Conservation (phyloP, 768 basidiomycete species). For the Suillus brevipes region DNA sequence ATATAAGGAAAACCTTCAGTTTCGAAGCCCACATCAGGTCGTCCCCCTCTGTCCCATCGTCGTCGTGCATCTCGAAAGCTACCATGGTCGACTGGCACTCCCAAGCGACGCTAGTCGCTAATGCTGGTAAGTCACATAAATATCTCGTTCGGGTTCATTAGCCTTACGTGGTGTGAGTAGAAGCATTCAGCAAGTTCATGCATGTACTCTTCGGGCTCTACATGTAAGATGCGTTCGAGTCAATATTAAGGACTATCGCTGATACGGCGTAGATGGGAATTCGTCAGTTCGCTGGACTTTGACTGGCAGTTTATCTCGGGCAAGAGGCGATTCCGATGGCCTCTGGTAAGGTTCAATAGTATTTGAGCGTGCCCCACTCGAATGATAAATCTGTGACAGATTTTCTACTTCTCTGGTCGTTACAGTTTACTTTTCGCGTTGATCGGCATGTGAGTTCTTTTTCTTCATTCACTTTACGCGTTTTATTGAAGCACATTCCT, state of each 20-base stretch:
- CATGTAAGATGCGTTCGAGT: conserved; percentile 41
- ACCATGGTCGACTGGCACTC: conserved; percentile 64
- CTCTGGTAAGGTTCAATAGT: conserved; percentile 47
- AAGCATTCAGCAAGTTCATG: conserved; percentile 51
- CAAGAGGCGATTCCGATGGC: conserved; percentile 63
- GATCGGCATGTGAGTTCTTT: conserved; percentile 60
- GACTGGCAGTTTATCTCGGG: conserved; percentile 64
- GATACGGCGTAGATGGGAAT: conserved; percentile 57
- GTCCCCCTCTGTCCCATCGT: background rate
- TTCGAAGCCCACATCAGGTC: background rate
- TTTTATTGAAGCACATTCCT: conserved; percentile 3
- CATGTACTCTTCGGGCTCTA: conserved; percentile 62
- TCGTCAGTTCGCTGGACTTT: conserved; percentile 59
- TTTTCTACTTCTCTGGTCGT: conserved; percentile 70
- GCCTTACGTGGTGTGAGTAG: conserved; percentile 17
- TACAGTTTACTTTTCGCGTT: conserved; percentile 65
- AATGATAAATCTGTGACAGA: conserved; percentile 33
- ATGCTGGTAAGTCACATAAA: conserved; percentile 41
- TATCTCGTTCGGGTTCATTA: background rate
- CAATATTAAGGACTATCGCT: conserved; percentile 4
- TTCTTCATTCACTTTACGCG: background rate
- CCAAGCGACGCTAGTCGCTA: conserved; percentile 43
- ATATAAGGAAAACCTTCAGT: background rate
- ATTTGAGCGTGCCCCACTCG: background rate
- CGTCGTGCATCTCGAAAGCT: conserved; percentile 2